Percentiles rank a stretch among this genome's conserved stretches.
These are phyloP conservation scores for Umbilicus rupestris DNA, from an alignment of 164 flowering plant genomes.

Conservation along the genomic window DNA sequence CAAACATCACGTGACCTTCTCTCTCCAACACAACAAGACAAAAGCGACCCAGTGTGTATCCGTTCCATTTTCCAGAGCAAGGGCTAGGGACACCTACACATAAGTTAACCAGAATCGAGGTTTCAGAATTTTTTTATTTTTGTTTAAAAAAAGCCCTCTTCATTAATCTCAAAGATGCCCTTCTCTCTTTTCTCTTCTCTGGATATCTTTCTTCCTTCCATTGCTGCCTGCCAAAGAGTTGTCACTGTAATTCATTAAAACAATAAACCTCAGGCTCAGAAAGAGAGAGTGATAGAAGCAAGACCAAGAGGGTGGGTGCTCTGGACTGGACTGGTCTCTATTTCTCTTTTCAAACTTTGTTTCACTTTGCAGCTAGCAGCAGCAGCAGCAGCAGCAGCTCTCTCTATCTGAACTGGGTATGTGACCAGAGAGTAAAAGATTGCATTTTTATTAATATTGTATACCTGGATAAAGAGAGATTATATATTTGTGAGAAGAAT, in stretches of 20 bases:
- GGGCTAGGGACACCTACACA: not conserved
- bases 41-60: slow-evolving; percentile 2
- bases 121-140: not conserved
- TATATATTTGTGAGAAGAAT: not conserved
- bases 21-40: slow-evolving; percentile 7
- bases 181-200: not conserved
- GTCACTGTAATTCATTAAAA: not conserved
- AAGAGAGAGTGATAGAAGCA: not conserved
- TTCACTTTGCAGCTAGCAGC: not conserved
- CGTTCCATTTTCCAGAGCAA: not conserved
- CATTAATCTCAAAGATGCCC: not conserved
- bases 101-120: not conserved
- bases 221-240: not conserved
- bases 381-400: not conserved
- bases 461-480: too few species aligned
- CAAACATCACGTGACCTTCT: slow-evolving; percentile 8
- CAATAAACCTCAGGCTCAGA: not conserved
- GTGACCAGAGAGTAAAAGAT: not conserved
- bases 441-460: not conserved
- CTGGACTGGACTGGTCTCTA: too few species aligned
- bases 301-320: not conserved
- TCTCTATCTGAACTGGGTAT: not conserved
- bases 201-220: not conserved
- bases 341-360: not conserved
- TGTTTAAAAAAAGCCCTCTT: not conserved